Percentiles rank a stretch among this genome's conserved stretches.
Conservation (phyloP, 345 rosid species). For the Carallia pectinifolia region DNA sequence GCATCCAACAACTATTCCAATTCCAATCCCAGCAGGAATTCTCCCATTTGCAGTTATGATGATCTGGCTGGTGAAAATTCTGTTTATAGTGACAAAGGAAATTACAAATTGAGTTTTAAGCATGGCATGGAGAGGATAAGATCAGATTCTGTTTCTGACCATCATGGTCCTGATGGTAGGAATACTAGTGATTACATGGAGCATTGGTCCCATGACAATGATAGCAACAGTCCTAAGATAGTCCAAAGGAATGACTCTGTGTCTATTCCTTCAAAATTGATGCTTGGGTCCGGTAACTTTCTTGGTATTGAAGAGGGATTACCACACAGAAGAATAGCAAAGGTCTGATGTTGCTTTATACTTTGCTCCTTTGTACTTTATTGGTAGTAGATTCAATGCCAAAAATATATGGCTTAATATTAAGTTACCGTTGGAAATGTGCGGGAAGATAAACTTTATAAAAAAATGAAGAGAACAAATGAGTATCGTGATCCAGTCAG, state of each 20-base stretch:
- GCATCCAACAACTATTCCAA: slow-evolving; percentile 32
- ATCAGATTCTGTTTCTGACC: slow-evolving; percentile 36
- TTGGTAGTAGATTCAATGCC: background rate
- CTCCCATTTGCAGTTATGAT: slow-evolving; percentile 36
- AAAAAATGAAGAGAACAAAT: slow-evolving; percentile 37
- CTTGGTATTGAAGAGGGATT: slow-evolving; percentile 44
- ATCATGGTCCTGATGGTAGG: slow-evolving; percentile 31
- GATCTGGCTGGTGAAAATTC: slow-evolving; percentile 44
- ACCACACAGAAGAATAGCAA: slow-evolving; percentile 36
- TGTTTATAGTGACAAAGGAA: slow-evolving; percentile 31
- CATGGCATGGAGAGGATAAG: slow-evolving; percentile 42
- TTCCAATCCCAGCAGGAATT: slow-evolving; percentile 35
- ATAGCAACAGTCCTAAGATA: slow-evolving; percentile 23
- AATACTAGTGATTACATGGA: slow-evolving; percentile 30
- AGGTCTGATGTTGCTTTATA: slow-evolving; percentile 28
- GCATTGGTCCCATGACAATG: slow-evolving; percentile 32
- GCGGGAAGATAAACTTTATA: slow-evolving; percentile 44
- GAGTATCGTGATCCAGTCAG: slow-evolving; percentile 31
- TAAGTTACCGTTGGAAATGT: slow-evolving; percentile 1
- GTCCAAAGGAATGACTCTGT: slow-evolving; percentile 39
- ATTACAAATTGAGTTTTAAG: slow-evolving; percentile 40
- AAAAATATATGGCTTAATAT: slow-evolving; percentile 5
- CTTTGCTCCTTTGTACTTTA: background rate
- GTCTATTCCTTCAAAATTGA: slow-evolving; percentile 41
- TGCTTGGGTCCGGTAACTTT: slow-evolving; percentile 36